These are phyloP conservation scores for Kazachstania sp. DNA, from an alignment of 1,139 yeast species.

Conservation along the genomic window DNA sequence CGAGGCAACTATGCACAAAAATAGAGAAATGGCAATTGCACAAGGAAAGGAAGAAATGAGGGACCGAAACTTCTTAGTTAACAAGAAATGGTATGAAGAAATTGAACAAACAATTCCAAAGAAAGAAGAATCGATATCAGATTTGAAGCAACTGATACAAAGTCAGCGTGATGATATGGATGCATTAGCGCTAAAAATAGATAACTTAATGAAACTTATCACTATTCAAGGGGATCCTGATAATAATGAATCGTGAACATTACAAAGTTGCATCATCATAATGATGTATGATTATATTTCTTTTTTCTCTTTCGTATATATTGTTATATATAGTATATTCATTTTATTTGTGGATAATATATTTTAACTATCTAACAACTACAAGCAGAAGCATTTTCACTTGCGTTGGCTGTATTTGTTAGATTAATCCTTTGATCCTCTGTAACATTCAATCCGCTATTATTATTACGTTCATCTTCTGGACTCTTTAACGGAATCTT, in stretches of 20 bases:
- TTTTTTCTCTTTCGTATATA: neutral
- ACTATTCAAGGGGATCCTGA: too few species aligned
- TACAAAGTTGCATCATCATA: too few species aligned
- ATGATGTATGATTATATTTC: too few species aligned
- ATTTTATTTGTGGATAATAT: neutral
- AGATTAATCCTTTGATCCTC: slow-evolving; percentile 25
- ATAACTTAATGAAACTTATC: too few species aligned
- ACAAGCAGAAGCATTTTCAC: slow-evolving; percentile 17
- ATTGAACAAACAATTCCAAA: neutral
- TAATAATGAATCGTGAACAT: too few species aligned
- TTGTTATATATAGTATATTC: neutral
- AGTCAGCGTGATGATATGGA: too few species aligned
- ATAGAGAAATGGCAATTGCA: slow-evolving; percentile 37
- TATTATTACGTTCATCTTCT: slow-evolving; percentile 11
- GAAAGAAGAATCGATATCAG: too few species aligned
- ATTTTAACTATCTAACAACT: slow-evolving; percentile 10
- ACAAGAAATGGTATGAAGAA: slow-evolving; percentile 39
- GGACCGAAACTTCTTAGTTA: slow-evolving; percentile 60
- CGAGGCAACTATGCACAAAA: slow-evolving; percentile 37
- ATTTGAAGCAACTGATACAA: too few species aligned
- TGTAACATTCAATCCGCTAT: slow-evolving; percentile 13
- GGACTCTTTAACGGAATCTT: slow-evolving; percentile 33
- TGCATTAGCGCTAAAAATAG: too few species aligned
- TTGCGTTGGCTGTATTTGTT: slow-evolving; percentile 12
- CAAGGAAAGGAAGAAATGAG: slow-evolving; percentile 59